Percentiles rank a stretch among this genome's conserved stretches.
These are phyloP conservation scores for Ophioceras dolichostomum DNA, from an alignment of 2,329 filamentous ascomycete species.

Conservation along the genomic window DNA sequence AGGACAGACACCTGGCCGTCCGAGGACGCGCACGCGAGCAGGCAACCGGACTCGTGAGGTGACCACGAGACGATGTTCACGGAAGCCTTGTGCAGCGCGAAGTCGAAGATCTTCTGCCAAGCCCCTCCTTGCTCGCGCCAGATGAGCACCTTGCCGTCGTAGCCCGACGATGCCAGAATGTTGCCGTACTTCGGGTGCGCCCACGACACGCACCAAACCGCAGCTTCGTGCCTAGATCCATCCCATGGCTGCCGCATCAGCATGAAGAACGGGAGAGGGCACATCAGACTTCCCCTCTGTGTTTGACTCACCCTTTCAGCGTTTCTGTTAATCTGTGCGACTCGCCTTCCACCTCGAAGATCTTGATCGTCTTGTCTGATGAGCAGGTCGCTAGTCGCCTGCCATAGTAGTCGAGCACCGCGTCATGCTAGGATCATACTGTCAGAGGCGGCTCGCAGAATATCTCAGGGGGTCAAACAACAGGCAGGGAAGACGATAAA, in stretches of 20 bases:
- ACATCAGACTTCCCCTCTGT: not conserved
- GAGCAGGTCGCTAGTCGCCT: constrained; percentile 93
- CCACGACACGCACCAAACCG: constrained; percentile 97
- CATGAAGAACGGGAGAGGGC: not conserved
- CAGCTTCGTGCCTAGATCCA: constrained; percentile 96
- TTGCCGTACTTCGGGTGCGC: constrained; percentile 98
- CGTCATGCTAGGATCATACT: constrained; percentile 61
- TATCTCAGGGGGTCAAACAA: no score
- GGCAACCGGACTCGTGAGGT: constrained; percentile 90
- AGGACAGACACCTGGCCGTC: constrained; percentile 90
- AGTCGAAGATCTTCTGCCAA: constrained; percentile 86
- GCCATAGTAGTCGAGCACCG: constrained; percentile 96
- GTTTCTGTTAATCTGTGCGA: constrained; percentile 84
- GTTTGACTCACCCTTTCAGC: constrained; percentile 69
- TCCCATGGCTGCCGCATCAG: not conserved
- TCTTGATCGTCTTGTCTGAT: constrained; percentile 97
- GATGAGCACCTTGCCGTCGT: constrained; percentile 97
- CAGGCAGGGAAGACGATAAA: no score
- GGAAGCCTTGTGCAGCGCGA: constrained; percentile 84
- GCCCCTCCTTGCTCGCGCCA: constrained; percentile 77
- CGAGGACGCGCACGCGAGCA: constrained; percentile 86
- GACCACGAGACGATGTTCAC: constrained; percentile 97
- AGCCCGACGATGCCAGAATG: constrained; percentile 88
- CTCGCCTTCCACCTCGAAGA: constrained; percentile 95
- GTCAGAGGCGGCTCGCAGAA: constrained; percentile 4